phyloP scores from a whole-genome alignment of 768 basidiomycete genomes.

The Lactarius tabidus region DNA sequence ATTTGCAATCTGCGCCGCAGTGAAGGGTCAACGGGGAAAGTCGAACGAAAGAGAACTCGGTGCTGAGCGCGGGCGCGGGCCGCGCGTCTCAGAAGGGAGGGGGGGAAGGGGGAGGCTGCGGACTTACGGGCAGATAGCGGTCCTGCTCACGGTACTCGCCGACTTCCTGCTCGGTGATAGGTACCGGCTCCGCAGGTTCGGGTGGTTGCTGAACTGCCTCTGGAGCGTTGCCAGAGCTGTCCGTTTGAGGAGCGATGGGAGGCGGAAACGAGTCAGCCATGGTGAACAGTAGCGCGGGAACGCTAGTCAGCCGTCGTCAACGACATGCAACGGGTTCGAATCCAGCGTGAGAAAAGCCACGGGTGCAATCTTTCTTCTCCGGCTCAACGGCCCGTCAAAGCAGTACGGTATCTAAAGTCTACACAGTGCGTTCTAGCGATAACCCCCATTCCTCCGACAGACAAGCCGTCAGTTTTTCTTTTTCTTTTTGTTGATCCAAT shows the following conservation, averaged over 20 bases:
- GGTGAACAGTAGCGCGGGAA: constrained; percentile 16
- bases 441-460: no score
- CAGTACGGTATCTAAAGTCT: no score
- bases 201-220: constrained; percentile 32
- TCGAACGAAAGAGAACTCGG: no score
- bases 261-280: constrained; percentile 25
- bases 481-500: neutral
- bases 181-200: constrained; percentile 49
- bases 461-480: neutral
- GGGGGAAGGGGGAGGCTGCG: neutral
- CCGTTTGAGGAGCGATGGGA: constrained; percentile 23
- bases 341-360: constrained; percentile 14
- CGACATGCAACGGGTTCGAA: constrained; percentile 10
- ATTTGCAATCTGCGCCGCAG: constrained; percentile 78
- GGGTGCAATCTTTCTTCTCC: neutral
- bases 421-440: no score
- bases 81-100: neutral
- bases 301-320: constrained; percentile 13
- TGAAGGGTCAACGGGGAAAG: neutral
- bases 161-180: constrained; percentile 88
- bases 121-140: constrained; percentile 83
- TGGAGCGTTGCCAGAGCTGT: constrained; percentile 21
- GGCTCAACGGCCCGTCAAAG: constrained; percentile 4
- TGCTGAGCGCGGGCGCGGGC: neutral
- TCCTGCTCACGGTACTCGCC: constrained; percentile 96